These are phyloP conservation scores for Lepiota venenata DNA, from an alignment of 768 basidiomycete genomes.

Conservation along the genomic window DNA sequence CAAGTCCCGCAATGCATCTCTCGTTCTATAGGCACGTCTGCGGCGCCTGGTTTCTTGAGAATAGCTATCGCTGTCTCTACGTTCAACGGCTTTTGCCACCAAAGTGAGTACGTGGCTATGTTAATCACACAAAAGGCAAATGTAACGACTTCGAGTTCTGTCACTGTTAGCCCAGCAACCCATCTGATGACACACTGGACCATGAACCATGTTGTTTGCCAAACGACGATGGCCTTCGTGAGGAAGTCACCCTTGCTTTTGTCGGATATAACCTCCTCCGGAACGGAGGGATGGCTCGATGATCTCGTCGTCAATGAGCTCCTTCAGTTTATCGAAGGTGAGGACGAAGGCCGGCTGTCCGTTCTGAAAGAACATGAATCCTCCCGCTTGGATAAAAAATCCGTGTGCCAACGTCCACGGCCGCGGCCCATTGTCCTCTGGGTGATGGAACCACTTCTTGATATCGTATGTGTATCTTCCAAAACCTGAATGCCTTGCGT, in stretches of 20 bases:
- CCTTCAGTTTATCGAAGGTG: background rate
- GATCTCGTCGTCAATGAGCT: background rate
- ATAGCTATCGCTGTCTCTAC: background rate
- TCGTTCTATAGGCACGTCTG: background rate
- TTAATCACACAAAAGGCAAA: slow-evolving; percentile 1
- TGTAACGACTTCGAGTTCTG: slow-evolving; percentile 9
- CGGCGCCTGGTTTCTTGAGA: background rate
- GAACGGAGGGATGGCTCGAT: slow-evolving; percentile 10
- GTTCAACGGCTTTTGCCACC: slow-evolving; percentile 10
- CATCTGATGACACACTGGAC: slow-evolving; percentile 6
- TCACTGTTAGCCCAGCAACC: background rate
- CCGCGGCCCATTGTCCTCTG: background rate
- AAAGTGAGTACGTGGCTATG: slow-evolving; percentile 3
- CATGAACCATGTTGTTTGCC: slow-evolving; percentile 22
- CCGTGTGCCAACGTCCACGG: slow-evolving; percentile 14
- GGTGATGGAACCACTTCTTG: background rate
- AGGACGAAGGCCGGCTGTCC: background rate
- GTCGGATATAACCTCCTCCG: slow-evolving; percentile 19
- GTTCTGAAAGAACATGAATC: slow-evolving; percentile 4
- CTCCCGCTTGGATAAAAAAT: slow-evolving; percentile 13
- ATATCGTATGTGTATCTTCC: background rate
- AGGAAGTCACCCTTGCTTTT: slow-evolving; percentile 24
- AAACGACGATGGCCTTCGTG: slow-evolving; percentile 18
- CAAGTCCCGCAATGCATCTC: background rate
- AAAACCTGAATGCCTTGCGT: too few species aligned